Conservation (phyloP, 768 basidiomycete genomes). For the Lentinula boryana region DNA sequence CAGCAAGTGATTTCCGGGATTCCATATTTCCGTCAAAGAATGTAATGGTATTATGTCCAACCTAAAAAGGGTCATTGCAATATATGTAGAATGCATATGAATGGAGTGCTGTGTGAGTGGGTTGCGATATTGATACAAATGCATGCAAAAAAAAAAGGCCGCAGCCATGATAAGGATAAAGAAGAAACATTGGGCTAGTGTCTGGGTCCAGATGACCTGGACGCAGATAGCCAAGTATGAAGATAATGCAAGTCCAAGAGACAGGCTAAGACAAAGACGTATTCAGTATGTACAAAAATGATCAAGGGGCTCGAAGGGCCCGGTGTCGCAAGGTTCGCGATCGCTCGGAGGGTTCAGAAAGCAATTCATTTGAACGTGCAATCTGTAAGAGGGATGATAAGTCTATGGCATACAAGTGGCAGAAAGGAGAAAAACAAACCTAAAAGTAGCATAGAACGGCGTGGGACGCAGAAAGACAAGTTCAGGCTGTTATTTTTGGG, state of each 20-base stretch:
- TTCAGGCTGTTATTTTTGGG: background rate
- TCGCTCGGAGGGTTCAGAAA: background rate
- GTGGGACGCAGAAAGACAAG: background rate
- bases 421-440: constrained; percentile 3
- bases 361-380: background rate
- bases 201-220: background rate
- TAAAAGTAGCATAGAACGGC: background rate
- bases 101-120: constrained; percentile 1
- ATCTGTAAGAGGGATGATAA: background rate
- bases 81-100: constrained; percentile 3
- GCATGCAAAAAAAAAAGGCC: constrained; percentile 4
- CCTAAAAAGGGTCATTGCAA: background rate
- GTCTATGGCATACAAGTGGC: background rate
- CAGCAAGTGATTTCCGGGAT: background rate
- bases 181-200: background rate
- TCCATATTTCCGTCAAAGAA: background rate
- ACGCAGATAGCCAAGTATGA: background rate
- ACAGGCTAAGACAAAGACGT: background rate
- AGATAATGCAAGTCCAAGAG: background rate
- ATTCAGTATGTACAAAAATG: background rate
- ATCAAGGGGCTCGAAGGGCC: background rate
- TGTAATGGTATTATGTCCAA: constrained; percentile 1
- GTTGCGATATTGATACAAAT: constrained; percentile 6
- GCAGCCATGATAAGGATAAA: constrained; percentile 5
- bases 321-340: background rate